Percentiles rank a stretch among this genome's conserved stretches.
phyloP scores from a whole-genome alignment of 371 early-diverging fungal genomes.

The Mortierella sp. region DNA sequence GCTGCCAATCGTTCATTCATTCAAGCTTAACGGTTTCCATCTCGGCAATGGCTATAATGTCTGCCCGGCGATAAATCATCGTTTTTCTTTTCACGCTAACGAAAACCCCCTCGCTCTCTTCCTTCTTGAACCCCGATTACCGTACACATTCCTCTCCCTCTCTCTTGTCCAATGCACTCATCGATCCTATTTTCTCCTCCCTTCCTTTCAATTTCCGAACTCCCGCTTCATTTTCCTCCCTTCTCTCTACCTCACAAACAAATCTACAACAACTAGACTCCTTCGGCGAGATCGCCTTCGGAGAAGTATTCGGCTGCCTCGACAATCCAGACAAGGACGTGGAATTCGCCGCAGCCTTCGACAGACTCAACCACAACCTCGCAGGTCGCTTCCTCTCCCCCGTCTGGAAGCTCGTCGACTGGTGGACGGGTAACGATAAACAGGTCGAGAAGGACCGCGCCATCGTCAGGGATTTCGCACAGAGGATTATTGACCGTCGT shows the following conservation, averaged over 20 bases:
- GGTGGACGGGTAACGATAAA: slow-evolving; percentile 35
- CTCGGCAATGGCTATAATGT: not conserved
- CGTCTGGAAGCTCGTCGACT: slow-evolving; percentile 50
- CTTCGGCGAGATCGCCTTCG: slow-evolving; percentile 63
- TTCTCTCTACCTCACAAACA: not conserved
- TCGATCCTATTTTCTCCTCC: not conserved
- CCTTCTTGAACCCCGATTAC: slow-evolving; percentile 6
- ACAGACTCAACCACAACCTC: slow-evolving; percentile 58
- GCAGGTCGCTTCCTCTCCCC: slow-evolving; percentile 55
- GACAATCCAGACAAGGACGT: slow-evolving; percentile 18
- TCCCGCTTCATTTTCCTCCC: not conserved
- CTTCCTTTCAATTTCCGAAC: not conserved
- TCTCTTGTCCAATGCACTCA: not conserved
- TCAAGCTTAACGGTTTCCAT: too few species aligned
- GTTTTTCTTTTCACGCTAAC: not conserved
- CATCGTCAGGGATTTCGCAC: slow-evolving; percentile 61
- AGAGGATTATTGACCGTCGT: slow-evolving; percentile 62
- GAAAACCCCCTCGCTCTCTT: not conserved
- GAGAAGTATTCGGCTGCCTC: slow-evolving; percentile 49
- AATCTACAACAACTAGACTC: slow-evolving; percentile 44
- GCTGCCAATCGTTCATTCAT: too few species aligned
- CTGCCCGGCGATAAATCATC: not conserved
- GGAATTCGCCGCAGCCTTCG: slow-evolving; percentile 68
- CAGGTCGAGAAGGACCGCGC: slow-evolving; percentile 29
- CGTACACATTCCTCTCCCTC: not conserved